Evolutionary conservation across 345 rosid species (phyloP), one percentile per base, ranked within the genome.

Genomic region (Noccaea caerulescens): DNA sequence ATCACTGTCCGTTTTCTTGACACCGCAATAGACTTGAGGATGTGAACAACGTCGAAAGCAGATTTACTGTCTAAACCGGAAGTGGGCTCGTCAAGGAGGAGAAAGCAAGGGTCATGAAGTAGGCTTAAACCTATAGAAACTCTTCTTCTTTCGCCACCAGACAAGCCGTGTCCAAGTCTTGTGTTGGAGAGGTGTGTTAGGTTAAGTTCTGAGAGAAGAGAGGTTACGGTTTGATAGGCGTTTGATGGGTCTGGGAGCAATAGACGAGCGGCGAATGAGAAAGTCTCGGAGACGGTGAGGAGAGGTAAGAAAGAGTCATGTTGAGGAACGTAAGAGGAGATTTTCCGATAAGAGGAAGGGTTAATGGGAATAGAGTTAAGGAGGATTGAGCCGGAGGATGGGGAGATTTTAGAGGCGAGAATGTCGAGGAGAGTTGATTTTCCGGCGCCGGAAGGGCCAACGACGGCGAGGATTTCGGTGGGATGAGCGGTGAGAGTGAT

Each of bases 381-480:
- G 25, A 85, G 80, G 66, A 93, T 80, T 25, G 80, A 59, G 43
- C 98, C 98, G 7, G 62, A 64, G n/a, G 96, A 77, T 3, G 98
- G 91, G 4, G 97, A 83, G 11, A 87, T 89, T 62, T 89, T 80
- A 7, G 97, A 84, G 2, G 98, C 96, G 14, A 93, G 80, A 49
- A 93, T 93, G 77, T 93, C 98, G 3, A 93, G 94, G 27, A 93
- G 94, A 27, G 98, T 88, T 42, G 98, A 93, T 75, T 93, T 93
- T 27, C 97, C 98, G 6, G 97, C 97, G n/a, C 96, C 96, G 36
- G 94, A 88, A 0, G 97, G 98, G 66, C 98, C 98, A 46, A 93
- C 98, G 6, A 93, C 60, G 81, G 98, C 98, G 5, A 93, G 93
- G 80, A 93, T 91, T 72, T 91, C 87, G 42, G 89, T 74, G 1